Conservation (phyloP, 2,329 filamentous ascomycete genomes). For the Sporothrix phasma region DNA sequence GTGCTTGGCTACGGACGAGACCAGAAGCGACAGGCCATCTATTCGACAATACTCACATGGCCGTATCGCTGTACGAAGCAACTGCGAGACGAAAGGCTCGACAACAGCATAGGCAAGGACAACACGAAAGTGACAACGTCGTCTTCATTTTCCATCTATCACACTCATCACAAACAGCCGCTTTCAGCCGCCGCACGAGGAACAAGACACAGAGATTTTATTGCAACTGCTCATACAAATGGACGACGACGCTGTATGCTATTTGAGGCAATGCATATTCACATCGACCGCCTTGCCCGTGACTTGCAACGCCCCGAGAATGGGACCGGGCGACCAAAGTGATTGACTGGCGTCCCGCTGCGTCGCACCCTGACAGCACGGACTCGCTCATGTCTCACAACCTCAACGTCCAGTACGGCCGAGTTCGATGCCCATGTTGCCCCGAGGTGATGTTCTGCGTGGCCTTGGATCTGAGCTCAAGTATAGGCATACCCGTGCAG, state of each 20-base stretch:
- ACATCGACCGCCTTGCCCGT: neutral
- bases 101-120: neutral
- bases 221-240: too few relatives aligned
- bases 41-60: neutral
- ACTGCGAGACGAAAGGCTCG: neutral
- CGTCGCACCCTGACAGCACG: too few relatives aligned
- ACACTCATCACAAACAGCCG: too few relatives aligned
- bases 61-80: neutral
- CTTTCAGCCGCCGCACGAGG: too few relatives aligned
- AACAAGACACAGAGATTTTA: too few relatives aligned
- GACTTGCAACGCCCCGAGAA: neutral
- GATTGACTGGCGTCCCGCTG: too few relatives aligned
- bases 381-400: too few relatives aligned
- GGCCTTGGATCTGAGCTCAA: neutral
- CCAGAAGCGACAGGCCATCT: too few relatives aligned
- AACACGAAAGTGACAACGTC: neutral
- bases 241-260: neutral
- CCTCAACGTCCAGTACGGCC: neutral
- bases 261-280: neutral
- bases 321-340: too few relatives aligned
- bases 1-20: too few relatives aligned
- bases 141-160: neutral
- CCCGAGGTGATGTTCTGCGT: neutral
- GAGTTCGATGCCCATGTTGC: slow-evolving; percentile 10
- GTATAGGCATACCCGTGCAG: neutral